phyloP scores from a whole-genome alignment of 1,284 basidiomycete species.

The Ustilago bromivora region DNA sequence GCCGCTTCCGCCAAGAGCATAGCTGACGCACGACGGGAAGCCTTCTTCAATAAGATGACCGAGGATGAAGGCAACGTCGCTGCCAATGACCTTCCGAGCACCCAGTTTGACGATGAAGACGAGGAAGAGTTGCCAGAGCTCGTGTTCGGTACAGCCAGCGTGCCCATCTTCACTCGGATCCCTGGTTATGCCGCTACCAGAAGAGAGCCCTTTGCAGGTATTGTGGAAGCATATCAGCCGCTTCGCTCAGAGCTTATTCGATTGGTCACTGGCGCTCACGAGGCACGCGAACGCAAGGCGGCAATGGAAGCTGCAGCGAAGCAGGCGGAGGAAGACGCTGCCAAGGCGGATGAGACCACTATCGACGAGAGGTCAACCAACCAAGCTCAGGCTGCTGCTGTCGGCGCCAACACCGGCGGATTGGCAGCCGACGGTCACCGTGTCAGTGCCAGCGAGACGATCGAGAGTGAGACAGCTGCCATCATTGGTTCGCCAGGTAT shows the following conservation, averaged over 20 bases:
- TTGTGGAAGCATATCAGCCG: slow-evolving; percentile 39
- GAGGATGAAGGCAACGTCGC: slow-evolving; percentile 24
- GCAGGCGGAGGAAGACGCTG: slow-evolving; percentile 42
- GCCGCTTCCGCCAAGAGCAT: slow-evolving; percentile 49
- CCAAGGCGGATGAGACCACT: slow-evolving; percentile 45
- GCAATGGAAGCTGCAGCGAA: slow-evolving; percentile 43
- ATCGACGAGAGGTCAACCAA: slow-evolving; percentile 44
- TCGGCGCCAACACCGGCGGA: not conserved
- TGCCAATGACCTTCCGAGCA: slow-evolving; percentile 12
- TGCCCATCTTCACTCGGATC: slow-evolving; percentile 57
- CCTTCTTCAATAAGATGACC: slow-evolving; percentile 57
- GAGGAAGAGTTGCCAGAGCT: slow-evolving; percentile 65
- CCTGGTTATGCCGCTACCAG: slow-evolving; percentile 3
- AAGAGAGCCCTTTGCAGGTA: slow-evolving; percentile 29
- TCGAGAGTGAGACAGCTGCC: slow-evolving; percentile 47
- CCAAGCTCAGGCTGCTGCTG: slow-evolving; percentile 8
- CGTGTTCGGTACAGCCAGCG: slow-evolving; percentile 64
- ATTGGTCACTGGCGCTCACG: slow-evolving; percentile 31
- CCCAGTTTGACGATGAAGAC: slow-evolving; percentile 54
- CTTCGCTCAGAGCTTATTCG: slow-evolving; percentile 40
- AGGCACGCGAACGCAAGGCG: slow-evolving; percentile 41
- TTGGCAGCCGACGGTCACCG: slow-evolving; percentile 20
- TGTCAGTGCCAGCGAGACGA: slow-evolving; percentile 43
- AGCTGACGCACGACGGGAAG: slow-evolving; percentile 58
- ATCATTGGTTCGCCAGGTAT: slow-evolving; percentile 31